Conservation (phyloP, 2,329 filamentous ascomycete species). For the Fusarium sp. region DNA sequence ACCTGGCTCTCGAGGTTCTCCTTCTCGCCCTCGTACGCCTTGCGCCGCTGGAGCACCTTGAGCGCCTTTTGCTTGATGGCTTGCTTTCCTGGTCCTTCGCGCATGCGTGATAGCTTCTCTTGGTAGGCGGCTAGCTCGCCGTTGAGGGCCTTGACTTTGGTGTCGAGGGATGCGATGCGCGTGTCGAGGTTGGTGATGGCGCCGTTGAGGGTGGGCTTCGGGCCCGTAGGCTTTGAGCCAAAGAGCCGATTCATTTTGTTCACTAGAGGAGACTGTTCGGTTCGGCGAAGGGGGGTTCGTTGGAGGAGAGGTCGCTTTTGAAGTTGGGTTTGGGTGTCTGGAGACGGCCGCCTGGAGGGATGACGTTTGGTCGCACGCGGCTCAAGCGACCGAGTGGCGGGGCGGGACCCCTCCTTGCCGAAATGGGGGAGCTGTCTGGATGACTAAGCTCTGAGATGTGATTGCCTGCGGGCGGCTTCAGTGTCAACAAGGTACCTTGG, state of each 20-base stretch:
- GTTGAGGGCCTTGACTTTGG: slow-evolving; percentile 93
- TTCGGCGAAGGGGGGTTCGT: not conserved
- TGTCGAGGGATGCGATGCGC: slow-evolving; percentile 88
- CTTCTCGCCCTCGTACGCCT: slow-evolving; percentile 93
- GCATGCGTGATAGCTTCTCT: slow-evolving; percentile 88
- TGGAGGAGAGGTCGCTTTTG: not conserved
- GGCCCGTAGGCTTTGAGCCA: slow-evolving; percentile 85
- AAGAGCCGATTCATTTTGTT: slow-evolving; percentile 91
- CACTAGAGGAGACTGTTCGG: not conserved
- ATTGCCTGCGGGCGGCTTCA: not conserved
- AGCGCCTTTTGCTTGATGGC: slow-evolving; percentile 95
- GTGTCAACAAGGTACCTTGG: not conserved
- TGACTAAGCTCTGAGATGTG: not conserved
- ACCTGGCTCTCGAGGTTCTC: slow-evolving; percentile 94
- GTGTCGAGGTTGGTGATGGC: slow-evolving; percentile 89
- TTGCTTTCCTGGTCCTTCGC: slow-evolving; percentile 92
- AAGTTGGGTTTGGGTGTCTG: slow-evolving; percentile 6
- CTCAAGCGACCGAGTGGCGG: slow-evolving; percentile 23
- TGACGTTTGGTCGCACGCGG: slow-evolving; percentile 43
- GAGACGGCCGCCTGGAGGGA: slow-evolving; percentile 39
- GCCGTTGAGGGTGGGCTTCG: slow-evolving; percentile 87
- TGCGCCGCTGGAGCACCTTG: slow-evolving; percentile 92
- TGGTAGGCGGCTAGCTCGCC: slow-evolving; percentile 91
- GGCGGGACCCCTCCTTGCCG: slow-evolving; percentile 16
- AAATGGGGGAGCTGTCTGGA: slow-evolving; percentile 12